Evolutionary conservation across 805 yeast species (phyloP), one percentile per base, ranked within the genome.

Genomic region (Candida nitratophila): DNA sequence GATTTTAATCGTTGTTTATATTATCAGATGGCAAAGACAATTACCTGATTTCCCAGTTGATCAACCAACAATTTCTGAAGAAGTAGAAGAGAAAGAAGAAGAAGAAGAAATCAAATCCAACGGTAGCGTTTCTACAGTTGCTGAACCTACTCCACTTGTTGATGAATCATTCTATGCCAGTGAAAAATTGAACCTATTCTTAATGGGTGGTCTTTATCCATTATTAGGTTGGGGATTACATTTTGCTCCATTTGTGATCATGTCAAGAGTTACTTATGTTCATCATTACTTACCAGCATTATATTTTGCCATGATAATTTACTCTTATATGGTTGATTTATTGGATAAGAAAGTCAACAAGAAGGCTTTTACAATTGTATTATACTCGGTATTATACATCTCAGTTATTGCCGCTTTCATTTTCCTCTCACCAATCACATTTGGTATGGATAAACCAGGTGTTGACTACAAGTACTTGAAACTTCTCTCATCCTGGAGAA

Each of bases 251-350:
- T 91, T 91, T 66, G 77, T 84, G 29, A 66, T 88, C 47, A 91
- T 91, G 99, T 89, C 95, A 12, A 85, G 99, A 71, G 97, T 93
- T 45, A 89, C 96, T 2, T 91, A 93, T 62, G 93, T 91, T 30
- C 99, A 91, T 66, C 99, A 91, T 64, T 91, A 91, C 65, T 77
- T 89, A 52, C 99, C 99, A 14, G 96, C 98, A 1, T 74, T 90
- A 50, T 91, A 86, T 67, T 91, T 91, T 69, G 98, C 98, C 41
- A 83, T 89, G 70, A 69, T 90, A 50, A 82, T 87, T 27, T 72
- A 79, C 52, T 79, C 77, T 45, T 85, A 78, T 63, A 66, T 76
- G 50, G 65, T 83, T 39, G 87, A 83, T 57, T 46, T 47, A 6
- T 38, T 53, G 35, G 52, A 55, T 14, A 41, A 50, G 8, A 48